Conservation (phyloP, 192 early-diverging fungal genomes). For the Obelidium mucronatum region DNA sequence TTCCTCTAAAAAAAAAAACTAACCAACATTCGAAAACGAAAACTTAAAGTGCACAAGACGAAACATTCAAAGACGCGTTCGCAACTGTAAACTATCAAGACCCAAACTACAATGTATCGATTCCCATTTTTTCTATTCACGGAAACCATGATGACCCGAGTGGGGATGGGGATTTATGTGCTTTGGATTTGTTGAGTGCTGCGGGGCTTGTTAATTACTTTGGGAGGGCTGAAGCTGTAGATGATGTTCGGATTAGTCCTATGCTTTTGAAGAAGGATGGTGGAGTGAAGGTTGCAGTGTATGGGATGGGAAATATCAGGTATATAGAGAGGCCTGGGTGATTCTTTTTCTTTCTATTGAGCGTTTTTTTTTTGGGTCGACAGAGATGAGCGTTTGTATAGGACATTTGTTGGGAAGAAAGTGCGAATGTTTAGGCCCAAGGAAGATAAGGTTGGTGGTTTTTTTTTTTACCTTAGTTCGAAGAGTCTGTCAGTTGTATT, state of each 20-base stretch:
- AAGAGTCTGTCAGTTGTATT: background rate
- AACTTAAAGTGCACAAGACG: constrained; percentile 14
- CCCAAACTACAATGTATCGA: constrained; percentile 81
- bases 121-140: constrained; percentile 95
- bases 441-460: constrained; percentile 55
- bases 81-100: constrained; percentile 85
- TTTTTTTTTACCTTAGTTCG: background rate
- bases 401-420: constrained; percentile 74
- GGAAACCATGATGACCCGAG: constrained; percentile 96
- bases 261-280: constrained; percentile 82
- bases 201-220: constrained; percentile 94
- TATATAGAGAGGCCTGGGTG: too few species aligned
- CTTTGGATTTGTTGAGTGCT: constrained; percentile 80
- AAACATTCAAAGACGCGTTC: constrained; percentile 41
- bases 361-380: background rate
- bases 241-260: constrained; percentile 81
- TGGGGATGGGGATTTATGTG: constrained; percentile 79
- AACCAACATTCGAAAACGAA: background rate
- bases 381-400: constrained; percentile 86
- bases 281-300: constrained; percentile 76
- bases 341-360: too few species aligned
- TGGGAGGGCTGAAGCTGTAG: constrained; percentile 74
- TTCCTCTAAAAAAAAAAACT: constrained; percentile 8
- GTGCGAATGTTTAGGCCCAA: constrained; percentile 76
- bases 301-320: constrained; percentile 87